phyloP scores from a whole-genome alignment of 495 filamentous ascomycete genomes.

The Penicillium maclennaniae region DNA sequence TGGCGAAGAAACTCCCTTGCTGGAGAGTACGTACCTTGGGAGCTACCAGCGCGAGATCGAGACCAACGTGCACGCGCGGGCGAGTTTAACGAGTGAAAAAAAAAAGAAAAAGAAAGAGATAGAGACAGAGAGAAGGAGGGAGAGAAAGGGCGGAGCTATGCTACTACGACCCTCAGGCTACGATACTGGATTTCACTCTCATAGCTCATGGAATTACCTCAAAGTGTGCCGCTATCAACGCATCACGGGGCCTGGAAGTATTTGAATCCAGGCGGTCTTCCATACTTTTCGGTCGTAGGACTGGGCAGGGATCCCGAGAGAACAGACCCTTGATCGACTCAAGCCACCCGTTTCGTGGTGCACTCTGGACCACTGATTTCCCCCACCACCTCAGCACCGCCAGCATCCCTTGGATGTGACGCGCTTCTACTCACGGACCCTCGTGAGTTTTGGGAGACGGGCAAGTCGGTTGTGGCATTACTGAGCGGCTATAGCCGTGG shows the following conservation, averaged over 20 bases:
- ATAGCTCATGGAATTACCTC: slow-evolving; percentile 1
- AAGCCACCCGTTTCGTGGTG: slow-evolving; percentile 41
- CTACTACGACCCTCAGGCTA: too few relatives aligned
- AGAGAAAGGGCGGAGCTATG: too few relatives aligned
- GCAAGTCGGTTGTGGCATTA: neutral
- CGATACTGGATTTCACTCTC: neutral
- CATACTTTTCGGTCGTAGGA: slow-evolving; percentile 9
- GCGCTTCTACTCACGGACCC: slow-evolving; percentile 26
- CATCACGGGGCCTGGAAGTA: neutral
- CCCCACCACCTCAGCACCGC: slow-evolving; percentile 18
- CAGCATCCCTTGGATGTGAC: slow-evolving; percentile 33
- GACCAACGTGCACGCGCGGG: too few relatives aligned
- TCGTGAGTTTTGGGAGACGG: neutral
- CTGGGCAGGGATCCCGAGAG: slow-evolving; percentile 24
- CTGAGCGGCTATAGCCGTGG: slow-evolving; percentile 11
- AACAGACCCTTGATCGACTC: slow-evolving; percentile 33
- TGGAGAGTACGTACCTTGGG: slow-evolving; percentile 1
- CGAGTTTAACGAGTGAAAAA: too few relatives aligned
- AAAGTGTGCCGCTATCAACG: neutral
- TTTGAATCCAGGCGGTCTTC: slow-evolving; percentile 8
- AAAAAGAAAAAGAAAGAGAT: too few relatives aligned
- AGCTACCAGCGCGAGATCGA: too few relatives aligned
- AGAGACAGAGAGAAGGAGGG: too few relatives aligned
- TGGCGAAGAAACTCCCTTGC: slow-evolving; percentile 1
- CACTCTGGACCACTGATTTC: slow-evolving; percentile 35